phyloP scores from a whole-genome alignment of 139 green algal species.

The Auxenochlorella pyrenoidosa region DNA sequence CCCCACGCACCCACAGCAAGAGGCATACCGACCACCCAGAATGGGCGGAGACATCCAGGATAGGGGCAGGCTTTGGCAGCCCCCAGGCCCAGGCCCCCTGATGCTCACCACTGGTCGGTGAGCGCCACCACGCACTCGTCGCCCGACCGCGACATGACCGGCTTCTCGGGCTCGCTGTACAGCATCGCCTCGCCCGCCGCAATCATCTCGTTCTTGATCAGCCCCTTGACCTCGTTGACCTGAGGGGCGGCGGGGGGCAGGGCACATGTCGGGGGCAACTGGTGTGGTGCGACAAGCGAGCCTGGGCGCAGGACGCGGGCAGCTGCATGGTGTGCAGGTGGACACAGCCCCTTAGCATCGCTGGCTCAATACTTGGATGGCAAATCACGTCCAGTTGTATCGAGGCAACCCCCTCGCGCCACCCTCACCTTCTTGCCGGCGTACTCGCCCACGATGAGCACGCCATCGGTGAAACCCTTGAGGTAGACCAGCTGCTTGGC shows the following conservation, averaged over 20 bases:
- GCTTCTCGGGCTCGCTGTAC: conserved; percentile 88
- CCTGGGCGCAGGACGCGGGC: too few species aligned
- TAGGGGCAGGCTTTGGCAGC: too few species aligned
- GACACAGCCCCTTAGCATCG: too few species aligned
- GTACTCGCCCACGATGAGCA: conserved; percentile 90
- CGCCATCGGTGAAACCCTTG: conserved; percentile 97
- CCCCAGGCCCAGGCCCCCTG: too few species aligned
- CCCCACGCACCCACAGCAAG: too few species aligned
- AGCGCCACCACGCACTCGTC: conserved; percentile 98
- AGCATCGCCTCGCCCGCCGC: conserved; percentile 75
- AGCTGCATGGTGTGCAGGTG: too few species aligned
- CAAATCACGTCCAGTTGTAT: too few species aligned
- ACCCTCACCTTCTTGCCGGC: conserved; percentile 81
- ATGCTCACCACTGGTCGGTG: conserved; percentile 98
- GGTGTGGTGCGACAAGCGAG: too few species aligned
- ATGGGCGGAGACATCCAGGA: too few species aligned
- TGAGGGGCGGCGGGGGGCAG: not conserved
- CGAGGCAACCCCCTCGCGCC: not conserved
- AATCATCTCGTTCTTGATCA: conserved; percentile 91
- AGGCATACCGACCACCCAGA: too few species aligned
- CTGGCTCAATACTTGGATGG: not conserved
- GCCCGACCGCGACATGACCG: conserved; percentile 89
- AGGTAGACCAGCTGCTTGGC: conserved; percentile 97
- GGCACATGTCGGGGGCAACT: too few species aligned
- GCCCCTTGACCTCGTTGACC: conserved; percentile 87